Evolutionary conservation across 208 protist species (phyloP).

Genomic region (Trypanosoma scelopori): DNA sequence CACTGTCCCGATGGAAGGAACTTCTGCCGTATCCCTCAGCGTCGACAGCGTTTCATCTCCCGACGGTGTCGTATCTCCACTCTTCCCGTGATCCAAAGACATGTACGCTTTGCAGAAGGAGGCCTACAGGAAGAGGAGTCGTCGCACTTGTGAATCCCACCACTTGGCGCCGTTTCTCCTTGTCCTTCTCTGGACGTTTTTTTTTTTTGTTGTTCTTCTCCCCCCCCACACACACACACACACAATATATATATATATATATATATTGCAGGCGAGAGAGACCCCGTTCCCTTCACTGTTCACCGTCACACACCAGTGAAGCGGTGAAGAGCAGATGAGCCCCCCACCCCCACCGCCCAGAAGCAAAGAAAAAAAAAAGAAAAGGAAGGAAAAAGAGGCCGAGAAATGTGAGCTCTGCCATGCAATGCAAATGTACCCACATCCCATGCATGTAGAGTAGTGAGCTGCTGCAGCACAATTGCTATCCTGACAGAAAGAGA

Average conservation of each 20-base stretch:
- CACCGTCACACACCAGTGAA: too few relatives aligned
- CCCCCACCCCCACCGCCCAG: not conserved
- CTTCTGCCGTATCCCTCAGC: not conserved
- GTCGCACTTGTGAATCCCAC: not conserved
- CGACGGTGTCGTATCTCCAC: not conserved
- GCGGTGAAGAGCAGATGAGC: not conserved
- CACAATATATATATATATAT: too few relatives aligned
- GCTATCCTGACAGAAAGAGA: too few relatives aligned
- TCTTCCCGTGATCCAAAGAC: not conserved
- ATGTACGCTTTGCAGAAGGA: too few relatives aligned
- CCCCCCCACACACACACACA: not conserved
- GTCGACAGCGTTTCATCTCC: not conserved
- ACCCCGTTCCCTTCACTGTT: too few relatives aligned
- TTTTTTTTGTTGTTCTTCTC: not conserved
- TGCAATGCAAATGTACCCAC: too few relatives aligned
- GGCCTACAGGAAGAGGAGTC: too few relatives aligned
- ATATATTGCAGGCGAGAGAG: too few relatives aligned
- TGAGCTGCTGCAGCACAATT: too few relatives aligned
- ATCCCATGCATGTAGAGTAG: too few relatives aligned
- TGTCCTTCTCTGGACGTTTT: not conserved
- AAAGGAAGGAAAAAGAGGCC: constrained; percentile 18
- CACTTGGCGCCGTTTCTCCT: not conserved
- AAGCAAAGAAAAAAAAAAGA: constrained; percentile 19
- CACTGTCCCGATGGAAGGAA: not conserved
- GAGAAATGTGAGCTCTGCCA: too few relatives aligned